Conservation (phyloP, 805 yeast species). For the Torulaspora maleeae region DNA sequence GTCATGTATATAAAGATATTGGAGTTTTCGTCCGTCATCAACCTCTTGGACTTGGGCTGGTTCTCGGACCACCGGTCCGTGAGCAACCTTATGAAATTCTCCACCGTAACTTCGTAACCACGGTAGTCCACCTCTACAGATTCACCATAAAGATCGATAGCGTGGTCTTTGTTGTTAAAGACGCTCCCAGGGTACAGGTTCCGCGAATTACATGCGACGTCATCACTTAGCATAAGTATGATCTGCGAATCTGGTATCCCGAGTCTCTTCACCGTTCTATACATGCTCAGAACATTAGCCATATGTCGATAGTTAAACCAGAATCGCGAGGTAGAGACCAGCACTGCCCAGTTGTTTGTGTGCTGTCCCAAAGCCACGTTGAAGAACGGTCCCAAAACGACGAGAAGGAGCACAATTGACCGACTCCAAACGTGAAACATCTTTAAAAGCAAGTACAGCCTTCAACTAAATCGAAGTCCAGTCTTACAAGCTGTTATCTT, state of each 20-base stretch:
- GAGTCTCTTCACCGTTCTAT: slow-evolving; percentile 88
- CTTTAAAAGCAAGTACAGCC: background rate
- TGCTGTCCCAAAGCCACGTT: slow-evolving; percentile 28
- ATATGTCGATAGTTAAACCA: slow-evolving; percentile 98
- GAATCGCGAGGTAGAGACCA: slow-evolving; percentile 92
- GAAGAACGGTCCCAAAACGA: slow-evolving; percentile 2
- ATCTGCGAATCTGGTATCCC: slow-evolving; percentile 99
- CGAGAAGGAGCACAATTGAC: background rate
- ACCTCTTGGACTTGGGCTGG: slow-evolving; percentile 87
- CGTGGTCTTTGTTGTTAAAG: slow-evolving; percentile 88
- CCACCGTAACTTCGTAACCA: slow-evolving; percentile 98
- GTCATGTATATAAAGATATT: slow-evolving; percentile 93
- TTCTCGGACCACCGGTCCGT: slow-evolving; percentile 96
- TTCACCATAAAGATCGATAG: slow-evolving; percentile 88
- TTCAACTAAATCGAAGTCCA: background rate
- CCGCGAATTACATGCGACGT: slow-evolving; percentile 93
- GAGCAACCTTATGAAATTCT: slow-evolving; percentile 83
- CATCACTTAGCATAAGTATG: slow-evolving; percentile 93
- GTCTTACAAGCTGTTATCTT: background rate
- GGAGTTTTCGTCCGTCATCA: slow-evolving; percentile 88
- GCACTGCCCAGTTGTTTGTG: slow-evolving; percentile 76
- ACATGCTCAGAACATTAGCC: slow-evolving; percentile 93
- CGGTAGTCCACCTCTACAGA: slow-evolving; percentile 93
- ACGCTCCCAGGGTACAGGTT: slow-evolving; percentile 95
- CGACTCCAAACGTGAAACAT: slow-evolving; percentile 9